Evolutionary conservation across 495 filamentous ascomycete genomes (phyloP), one percentile per base, ranked within the genome.

Genomic region (Penicillium flavigenum): DNA sequence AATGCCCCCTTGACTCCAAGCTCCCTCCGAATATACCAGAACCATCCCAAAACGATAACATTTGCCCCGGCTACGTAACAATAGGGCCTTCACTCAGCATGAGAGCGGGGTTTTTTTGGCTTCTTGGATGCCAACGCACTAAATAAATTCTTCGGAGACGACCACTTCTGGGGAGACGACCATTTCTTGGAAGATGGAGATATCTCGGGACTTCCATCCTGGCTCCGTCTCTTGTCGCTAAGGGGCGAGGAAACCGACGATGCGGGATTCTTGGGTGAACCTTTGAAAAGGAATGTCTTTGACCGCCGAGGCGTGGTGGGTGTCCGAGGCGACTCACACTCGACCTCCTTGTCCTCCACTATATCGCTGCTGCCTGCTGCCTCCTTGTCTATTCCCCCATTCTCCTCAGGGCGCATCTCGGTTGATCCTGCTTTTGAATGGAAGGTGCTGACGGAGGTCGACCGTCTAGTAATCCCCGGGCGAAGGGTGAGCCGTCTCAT

Each of bases 401-500:
- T 29, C 11, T 69, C 52, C 1, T 57, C 14, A 6, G 51, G 44
- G 11, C 45, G 50, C n/a, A 57, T 41, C 16, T 71, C 69, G 11
- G 56, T 44, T 1, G 54, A 47, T 9, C 59, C 47, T 1, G 57
- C 36, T 4, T 62, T 53, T 5, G 60, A 60, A 34, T 60, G 55
- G 20, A 47, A 20, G 17, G 53, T 57, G 20, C 57, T 70, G 32
- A 71, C 54, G 7, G 74, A 76, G 42, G 56, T 72, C 5, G 74
- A 72, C 29, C 70, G 72, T 50, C 61, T 65, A 42, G 54, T 64
- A 20, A 74, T 69, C 6, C 62, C 65, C 5, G 65, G 51, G 38
- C 65, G 74, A 14, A 72, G 56, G 66, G 88, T 94, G 20, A 96
- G 78, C 65, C 89, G 92, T 42, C 90, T 83, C 80, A 94, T 94